Evolutionary conservation across 1,139 yeast genomes (phyloP).

Genomic region (Protomyces inouyei): DNA sequence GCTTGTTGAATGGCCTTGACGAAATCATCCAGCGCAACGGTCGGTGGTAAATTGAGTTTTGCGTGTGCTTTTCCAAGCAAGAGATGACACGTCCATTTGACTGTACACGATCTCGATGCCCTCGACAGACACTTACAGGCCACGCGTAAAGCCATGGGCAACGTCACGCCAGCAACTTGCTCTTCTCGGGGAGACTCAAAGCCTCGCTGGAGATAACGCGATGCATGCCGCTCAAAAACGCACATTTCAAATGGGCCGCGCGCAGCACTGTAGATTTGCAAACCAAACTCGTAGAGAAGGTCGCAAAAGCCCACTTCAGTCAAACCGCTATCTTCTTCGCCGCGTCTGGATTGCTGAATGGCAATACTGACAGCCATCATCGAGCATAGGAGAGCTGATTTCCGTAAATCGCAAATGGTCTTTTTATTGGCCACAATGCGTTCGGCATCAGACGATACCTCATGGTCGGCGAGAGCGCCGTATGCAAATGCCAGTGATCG

Average conservation of each 20-base stretch:
- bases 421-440: slow-evolving; percentile 61
- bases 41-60: slow-evolving; percentile 41
- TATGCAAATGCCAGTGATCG: slow-evolving; percentile 73
- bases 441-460: slow-evolving; percentile 85
- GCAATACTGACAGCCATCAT: slow-evolving; percentile 64
- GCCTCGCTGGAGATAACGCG: slow-evolving; percentile 2
- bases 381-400: slow-evolving; percentile 67
- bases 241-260: slow-evolving; percentile 56
- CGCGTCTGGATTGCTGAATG: slow-evolving; percentile 35
- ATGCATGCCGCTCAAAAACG: slow-evolving; percentile 6
- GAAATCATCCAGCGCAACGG: slow-evolving; percentile 35
- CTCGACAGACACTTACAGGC: slow-evolving; percentile 30
- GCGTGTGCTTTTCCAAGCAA: slow-evolving; percentile 55
- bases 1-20: slow-evolving; percentile 40
- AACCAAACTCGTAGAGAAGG: slow-evolving; percentile 56
- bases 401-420: slow-evolving; percentile 49
- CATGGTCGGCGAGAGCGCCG: slow-evolving; percentile 78
- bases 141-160: neutral
- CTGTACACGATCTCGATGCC: slow-evolving; percentile 40
- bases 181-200: neutral
- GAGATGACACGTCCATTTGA: slow-evolving; percentile 61
- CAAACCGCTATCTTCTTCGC: slow-evolving; percentile 24
- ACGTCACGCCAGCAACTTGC: neutral
- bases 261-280: slow-evolving; percentile 57
- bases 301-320: slow-evolving; percentile 39